Conservation (phyloP, 495 filamentous ascomycete species). For the Talaromyces thailandensis region DNA sequence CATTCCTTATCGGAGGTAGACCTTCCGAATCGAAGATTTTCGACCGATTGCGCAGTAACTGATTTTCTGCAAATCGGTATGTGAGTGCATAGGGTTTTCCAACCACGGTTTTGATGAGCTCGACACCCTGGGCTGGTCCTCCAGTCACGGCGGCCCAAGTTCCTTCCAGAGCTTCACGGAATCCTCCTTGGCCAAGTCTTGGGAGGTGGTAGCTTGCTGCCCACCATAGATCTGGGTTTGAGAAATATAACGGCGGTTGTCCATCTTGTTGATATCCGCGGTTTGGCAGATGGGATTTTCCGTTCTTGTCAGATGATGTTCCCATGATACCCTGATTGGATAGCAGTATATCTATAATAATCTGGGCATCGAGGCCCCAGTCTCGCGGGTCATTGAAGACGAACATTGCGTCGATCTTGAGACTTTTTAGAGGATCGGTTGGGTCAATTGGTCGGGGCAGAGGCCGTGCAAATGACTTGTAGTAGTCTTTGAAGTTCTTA, state of each 20-base stretch:
- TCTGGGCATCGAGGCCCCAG: slow-evolving; percentile 80
- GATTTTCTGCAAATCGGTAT: slow-evolving; percentile 74
- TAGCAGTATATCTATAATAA: slow-evolving; percentile 73
- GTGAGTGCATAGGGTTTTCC: slow-evolving; percentile 76
- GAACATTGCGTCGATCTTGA: slow-evolving; percentile 78
- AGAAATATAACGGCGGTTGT: slow-evolving; percentile 78
- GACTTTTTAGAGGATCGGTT: slow-evolving; percentile 29
- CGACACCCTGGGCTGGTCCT: slow-evolving; percentile 41
- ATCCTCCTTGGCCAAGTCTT: slow-evolving; percentile 87
- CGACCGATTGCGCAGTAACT: slow-evolving; percentile 52
- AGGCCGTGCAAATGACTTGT: slow-evolving; percentile 52
- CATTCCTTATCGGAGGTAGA: slow-evolving; percentile 42
- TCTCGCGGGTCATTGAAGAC: slow-evolving; percentile 89
- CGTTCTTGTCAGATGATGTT: slow-evolving; percentile 58
- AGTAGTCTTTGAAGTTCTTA: slow-evolving; percentile 47
- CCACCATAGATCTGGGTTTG: slow-evolving; percentile 87
- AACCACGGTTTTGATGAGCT: slow-evolving; percentile 57
- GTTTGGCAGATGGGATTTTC: slow-evolving; percentile 49
- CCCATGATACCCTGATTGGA: slow-evolving; percentile 67
- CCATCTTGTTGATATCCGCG: slow-evolving; percentile 66
- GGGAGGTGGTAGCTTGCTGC: slow-evolving; percentile 74
- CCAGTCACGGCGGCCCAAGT: slow-evolving; percentile 66
- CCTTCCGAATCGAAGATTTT: slow-evolving; percentile 28
- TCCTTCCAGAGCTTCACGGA: slow-evolving; percentile 71
- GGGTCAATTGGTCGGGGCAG: slow-evolving; percentile 34